phyloP scores from a whole-genome alignment of 2,329 filamentous ascomycete species.

The Lecanicillium sp. region DNA sequence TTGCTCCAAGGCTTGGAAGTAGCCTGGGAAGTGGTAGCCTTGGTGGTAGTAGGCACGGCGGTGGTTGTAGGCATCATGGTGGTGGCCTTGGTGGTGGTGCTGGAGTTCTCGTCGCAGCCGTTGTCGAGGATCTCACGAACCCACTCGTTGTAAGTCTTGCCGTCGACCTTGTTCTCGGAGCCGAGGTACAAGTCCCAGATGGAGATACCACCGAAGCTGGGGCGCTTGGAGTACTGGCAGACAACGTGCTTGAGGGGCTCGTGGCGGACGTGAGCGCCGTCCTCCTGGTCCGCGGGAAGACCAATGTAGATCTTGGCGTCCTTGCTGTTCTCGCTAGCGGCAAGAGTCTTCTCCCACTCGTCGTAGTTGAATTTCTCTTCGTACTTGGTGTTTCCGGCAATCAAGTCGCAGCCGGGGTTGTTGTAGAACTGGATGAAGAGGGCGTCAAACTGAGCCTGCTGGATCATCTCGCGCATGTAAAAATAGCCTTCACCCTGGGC shows the following conservation, averaged over 20 bases:
- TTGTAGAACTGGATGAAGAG: conserved; percentile 43
- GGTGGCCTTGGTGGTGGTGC: conserved; percentile 11
- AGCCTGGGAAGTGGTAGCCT: neutral
- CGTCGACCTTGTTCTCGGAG: conserved; percentile 19
- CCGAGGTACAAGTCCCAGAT: conserved; percentile 35
- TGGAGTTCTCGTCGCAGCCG: conserved; percentile 20
- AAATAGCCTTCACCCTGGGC: conserved; percentile 14
- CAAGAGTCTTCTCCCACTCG: conserved; percentile 28
- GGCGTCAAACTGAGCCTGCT: conserved; percentile 30
- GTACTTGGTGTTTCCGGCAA: conserved; percentile 19
- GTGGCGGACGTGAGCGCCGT: conserved; percentile 26
- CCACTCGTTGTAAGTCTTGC: conserved; percentile 28
- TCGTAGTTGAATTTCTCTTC: conserved; percentile 33
- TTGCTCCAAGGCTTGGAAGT: conserved; percentile 1
- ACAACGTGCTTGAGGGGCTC: conserved; percentile 26
- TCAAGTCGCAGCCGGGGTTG: conserved; percentile 30
- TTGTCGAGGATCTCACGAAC: conserved; percentile 28
- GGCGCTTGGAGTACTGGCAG: conserved; percentile 26
- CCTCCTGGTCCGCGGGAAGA: conserved; percentile 23
- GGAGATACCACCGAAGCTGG: conserved; percentile 36
- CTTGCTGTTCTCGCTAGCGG: conserved; percentile 24
- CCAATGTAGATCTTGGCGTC: conserved; percentile 37
- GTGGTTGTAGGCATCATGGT: conserved; percentile 7
- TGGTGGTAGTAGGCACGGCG: conserved; percentile 2
- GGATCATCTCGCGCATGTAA: conserved; percentile 28